Evolutionary conservation across 495 filamentous ascomycete genomes (phyloP).

Genomic region (Daldinia bambusicola): DNA sequence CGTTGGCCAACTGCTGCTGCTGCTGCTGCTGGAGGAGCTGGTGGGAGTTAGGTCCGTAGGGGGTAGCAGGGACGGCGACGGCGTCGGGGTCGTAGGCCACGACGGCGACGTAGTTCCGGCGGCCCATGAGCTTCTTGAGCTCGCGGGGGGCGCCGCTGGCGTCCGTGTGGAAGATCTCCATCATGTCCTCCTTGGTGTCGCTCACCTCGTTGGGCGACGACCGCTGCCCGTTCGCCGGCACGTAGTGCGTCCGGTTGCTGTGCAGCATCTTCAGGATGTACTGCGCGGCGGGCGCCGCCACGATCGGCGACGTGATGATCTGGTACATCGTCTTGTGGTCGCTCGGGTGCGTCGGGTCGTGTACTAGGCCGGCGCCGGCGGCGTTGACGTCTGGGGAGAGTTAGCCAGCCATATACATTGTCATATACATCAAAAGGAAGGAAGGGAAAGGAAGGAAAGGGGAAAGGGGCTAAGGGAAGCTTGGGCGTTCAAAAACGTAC

Average conservation of each 20-base stretch:
- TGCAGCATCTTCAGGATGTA: slow-evolving; percentile 94
- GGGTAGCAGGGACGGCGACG: slow-evolving; percentile 67
- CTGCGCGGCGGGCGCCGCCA: slow-evolving; percentile 82
- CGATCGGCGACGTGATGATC: slow-evolving; percentile 89
- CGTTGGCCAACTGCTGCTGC: slow-evolving; percentile 47
- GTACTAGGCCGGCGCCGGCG: slow-evolving; percentile 91
- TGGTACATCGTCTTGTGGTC: slow-evolving; percentile 99
- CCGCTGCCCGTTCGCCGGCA: slow-evolving; percentile 90
- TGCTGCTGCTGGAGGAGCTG: slow-evolving; percentile 45
- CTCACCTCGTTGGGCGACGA: slow-evolving; percentile 59
- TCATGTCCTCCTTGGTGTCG: slow-evolving; percentile 99
- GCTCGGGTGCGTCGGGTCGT: slow-evolving; percentile 87
- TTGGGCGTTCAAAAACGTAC: slow-evolving; percentile 51
- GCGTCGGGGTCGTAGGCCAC: slow-evolving; percentile 91
- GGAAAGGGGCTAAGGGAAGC: not conserved
- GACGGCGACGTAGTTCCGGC: slow-evolving; percentile 93
- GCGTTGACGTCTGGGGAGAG: slow-evolving; percentile 75
- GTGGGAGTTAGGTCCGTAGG: slow-evolving; percentile 53
- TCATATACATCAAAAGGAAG: slow-evolving; percentile 4
- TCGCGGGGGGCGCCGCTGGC: slow-evolving; percentile 82
- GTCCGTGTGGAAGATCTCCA: slow-evolving; percentile 96
- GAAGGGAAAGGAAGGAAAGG: slow-evolving; percentile 4
- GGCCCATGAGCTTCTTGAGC: slow-evolving; percentile 87
- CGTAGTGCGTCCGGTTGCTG: slow-evolving; percentile 87
- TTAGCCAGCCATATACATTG: not conserved